Evolutionary conservation across 768 basidiomycete species (phyloP), one percentile per base, ranked within the genome.

Genomic region (Serendipita indica): DNA sequence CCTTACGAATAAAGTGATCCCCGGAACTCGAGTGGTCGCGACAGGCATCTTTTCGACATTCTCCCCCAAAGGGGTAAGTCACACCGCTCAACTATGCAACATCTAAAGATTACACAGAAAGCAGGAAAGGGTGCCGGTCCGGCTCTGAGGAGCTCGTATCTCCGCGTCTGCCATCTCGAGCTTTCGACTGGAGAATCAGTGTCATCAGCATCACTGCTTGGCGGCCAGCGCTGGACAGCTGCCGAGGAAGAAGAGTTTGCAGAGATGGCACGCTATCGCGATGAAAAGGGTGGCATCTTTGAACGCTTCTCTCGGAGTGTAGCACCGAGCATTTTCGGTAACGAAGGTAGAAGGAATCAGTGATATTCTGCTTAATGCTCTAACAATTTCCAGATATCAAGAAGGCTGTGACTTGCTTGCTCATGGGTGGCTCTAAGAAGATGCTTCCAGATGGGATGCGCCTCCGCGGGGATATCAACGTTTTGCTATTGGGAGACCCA

Each of bases 1-100:
- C 66, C 75, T 98, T 58, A 90, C 93, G 0, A 91, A 89, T 0
- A 84, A 84, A 67, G 93, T 97, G 7, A 88, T 97, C 7, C 96
- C 96, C 3, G 96, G 96, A 1, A 90, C 92, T n/a, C 76, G 96
- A 58, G 82, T 98, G 22, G 81, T 98, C 60, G 89, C 88, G 0
- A 97, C 96, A 0, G 96, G 96, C 10, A 89, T 99, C 59, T 98
- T 93, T 69, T 93, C 93, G 3, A 97, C 96, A 3, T 98, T 92
- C 69, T 82, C 90, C 0, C 74, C 84, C 4, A 91, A 89, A 70
- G 85, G 83, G 62, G 91, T 91, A 64, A 61, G 79, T 73, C 39
- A 54, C 59, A 13, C 56, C n/a, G 25, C 32, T 12, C 12, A 10
- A 30, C 16, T 18, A 27, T 10, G 32, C 4, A 7, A 28, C 34